These are phyloP conservation scores for Phenoliferia sp. DNA, from an alignment of 1,284 basidiomycete species.

Conservation along the genomic window DNA sequence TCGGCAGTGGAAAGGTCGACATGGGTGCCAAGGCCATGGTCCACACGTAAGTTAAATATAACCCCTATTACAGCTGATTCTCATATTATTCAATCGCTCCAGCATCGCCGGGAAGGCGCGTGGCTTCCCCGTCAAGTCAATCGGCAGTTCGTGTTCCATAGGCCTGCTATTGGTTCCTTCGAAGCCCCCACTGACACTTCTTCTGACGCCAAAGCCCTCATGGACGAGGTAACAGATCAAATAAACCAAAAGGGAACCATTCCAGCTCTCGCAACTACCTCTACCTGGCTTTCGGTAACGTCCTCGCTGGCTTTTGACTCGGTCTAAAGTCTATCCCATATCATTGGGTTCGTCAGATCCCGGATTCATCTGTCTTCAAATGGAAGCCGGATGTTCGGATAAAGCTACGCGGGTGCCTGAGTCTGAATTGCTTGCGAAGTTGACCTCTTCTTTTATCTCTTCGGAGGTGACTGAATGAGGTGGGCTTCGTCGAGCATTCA, in stretches of 20 bases:
- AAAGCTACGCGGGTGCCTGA: slow-evolving; percentile 3
- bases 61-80: no score
- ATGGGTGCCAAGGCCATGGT: slow-evolving; percentile 43
- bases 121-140: slow-evolving; percentile 42
- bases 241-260: not conserved
- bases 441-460: not conserved
- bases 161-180: not conserved
- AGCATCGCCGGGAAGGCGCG: slow-evolving; percentile 41
- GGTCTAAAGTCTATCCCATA: no score
- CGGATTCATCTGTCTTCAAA: not conserved
- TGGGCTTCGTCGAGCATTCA: not conserved
- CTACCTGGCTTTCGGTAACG: not conserved
- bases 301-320: not conserved
- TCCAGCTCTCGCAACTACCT: slow-evolving; percentile 1
- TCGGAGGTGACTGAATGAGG: not conserved
- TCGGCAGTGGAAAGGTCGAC: slow-evolving; percentile 42
- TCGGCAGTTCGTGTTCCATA: not conserved
- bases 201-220: not conserved
- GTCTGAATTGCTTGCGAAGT: not conserved
- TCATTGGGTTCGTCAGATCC: not conserved
- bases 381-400: not conserved
- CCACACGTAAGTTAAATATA: no score
- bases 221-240: slow-evolving; percentile 5
- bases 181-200: not conserved
- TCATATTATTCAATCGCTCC: no score